Evolutionary conservation across 2,329 filamentous ascomycete species (phyloP), one percentile per base, ranked within the genome.

Genomic region (Botrytis paeoniae): DNA sequence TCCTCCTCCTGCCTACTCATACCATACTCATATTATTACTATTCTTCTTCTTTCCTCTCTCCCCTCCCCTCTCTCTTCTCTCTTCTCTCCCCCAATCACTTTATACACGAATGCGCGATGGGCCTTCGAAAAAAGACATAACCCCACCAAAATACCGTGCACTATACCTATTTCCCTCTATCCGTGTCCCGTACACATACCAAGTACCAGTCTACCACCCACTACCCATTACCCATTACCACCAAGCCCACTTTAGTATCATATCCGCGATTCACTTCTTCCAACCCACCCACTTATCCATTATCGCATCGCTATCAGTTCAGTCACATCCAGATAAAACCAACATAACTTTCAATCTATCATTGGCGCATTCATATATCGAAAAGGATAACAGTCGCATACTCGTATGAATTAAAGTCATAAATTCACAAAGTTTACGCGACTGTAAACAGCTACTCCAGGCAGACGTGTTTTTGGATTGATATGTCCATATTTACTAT

Each of bases 401-500:
- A 48, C 7, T n/a, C 39, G 32, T 61, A 39, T 37, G 54, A 68
- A 66, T 45, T 64, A 61, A 7, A 68, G 22, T 68, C 51, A 60
- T 60, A 59, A 16, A 29, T 29, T 45, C 35, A 16, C 5, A 32
- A 45, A 35, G 39, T 64, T 72, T 51, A 72, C 70, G 70, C 70
- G 70, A 72, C 62, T 41, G 62, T 72, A 60, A 39, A 68, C 39
- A 72, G 60, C 9, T 22, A 45, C 32, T 60, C 22, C 62, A 41
- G 14, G 1, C 35, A 57, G 65, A 39, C 35, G 4, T 68, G 48
- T 29, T 29, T 72, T 68, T 20, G 70, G 72, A 51, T 48, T 74
- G 78, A 74, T 76, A 80, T 80, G 79, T 74, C 78, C 69, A 73
- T 80, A 73, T 74, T 81, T 70, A 78, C 76, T 5, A 73, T 80